Base-by-base conservation (phyloP, 805 yeast species). In the Kazachstania africana region DNA sequence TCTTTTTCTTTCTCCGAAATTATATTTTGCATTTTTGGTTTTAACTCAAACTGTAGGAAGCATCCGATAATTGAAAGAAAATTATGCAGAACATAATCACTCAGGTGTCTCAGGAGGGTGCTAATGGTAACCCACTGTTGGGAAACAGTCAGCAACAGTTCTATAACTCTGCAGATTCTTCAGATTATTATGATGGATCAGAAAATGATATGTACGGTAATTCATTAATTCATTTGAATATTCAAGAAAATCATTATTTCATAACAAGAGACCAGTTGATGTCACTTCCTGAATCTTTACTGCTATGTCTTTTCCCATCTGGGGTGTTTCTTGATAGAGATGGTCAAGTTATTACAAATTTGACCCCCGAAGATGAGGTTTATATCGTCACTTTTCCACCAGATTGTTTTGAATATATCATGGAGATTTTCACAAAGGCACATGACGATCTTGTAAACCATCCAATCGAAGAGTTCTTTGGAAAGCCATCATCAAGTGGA, bases 251-350 rank as follows among this genome's bases (percentile, higher is more conserved):
- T 12, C 60, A 66, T 39, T 84, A 87, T 55, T 72, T 74, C 30
- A 76, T 91, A 29, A 75, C 93, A 4, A 67, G 95, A 39, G 94
- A 83, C 45, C 95, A 84, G 52, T 67, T 91, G 42, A 78, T 87
- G 83, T 75, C 84, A 32, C 62, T 91, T 20, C 98, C 98, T 1
- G 98, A 91, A 52, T 75, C 87, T 37, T 73, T 91, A 16, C 61
- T 91, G 36, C 68, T 87, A 33, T 82, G 95, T 45, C 60, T 91
- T 15, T 82, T 84, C 48, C 95, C 95, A 12, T 83, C 81, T 42
- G 95, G 96, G 26, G 93, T 84, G 3, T 80, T 84, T 50, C 67
- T 81, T 35, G 91, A 83, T 54, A 66, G 66, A 36, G 59, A 72
- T 32, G 94, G 94, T 2, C 77, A 77, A 42, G 79, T 81, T 6